phyloP scores from a whole-genome alignment of 495 filamentous ascomycete species.

The Penicillium tannophilum region DNA sequence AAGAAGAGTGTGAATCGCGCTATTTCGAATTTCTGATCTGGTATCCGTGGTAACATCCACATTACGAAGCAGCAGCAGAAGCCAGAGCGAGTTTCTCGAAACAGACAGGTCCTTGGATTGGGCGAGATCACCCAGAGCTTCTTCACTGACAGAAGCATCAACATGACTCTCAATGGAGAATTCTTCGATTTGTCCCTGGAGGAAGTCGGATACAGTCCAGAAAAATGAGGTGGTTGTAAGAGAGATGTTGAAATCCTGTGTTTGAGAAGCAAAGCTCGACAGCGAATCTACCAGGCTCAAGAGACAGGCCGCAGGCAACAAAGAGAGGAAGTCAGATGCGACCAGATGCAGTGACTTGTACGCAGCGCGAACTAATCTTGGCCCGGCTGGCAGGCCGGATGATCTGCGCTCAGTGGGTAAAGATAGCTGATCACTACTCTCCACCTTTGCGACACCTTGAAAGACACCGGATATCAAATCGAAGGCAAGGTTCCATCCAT shows the following conservation, averaged over 20 bases:
- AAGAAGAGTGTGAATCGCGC: constrained; percentile 85
- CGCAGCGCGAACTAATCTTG: constrained; percentile 75
- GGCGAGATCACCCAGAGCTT: constrained; percentile 38
- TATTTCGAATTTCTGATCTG: constrained; percentile 85
- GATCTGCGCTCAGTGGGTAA: constrained; percentile 24
- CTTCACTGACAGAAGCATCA: constrained; percentile 42
- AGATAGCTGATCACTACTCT: constrained; percentile 20
- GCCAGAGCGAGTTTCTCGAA: constrained; percentile 70
- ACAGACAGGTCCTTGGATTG: constrained; percentile 38
- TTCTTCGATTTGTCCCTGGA: constrained; percentile 53
- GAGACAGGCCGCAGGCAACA: constrained; percentile 76
- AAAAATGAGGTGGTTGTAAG: constrained; percentile 93
- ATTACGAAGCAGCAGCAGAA: constrained; percentile 77
- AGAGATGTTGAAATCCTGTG: constrained; percentile 92
- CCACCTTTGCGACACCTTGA: constrained; percentile 38
- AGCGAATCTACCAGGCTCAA: constrained; percentile 85
- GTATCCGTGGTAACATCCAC: constrained; percentile 75
- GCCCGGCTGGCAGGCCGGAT: constrained; percentile 56
- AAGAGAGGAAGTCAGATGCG: constrained; percentile 87
- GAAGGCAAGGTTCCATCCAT: constrained; percentile 84
- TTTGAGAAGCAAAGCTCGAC: constrained; percentile 81
- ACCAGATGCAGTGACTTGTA: constrained; percentile 90
- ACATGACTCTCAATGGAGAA: constrained; percentile 49
- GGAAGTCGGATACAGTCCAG: constrained; percentile 90
- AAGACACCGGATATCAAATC: constrained; percentile 86